Base-by-base conservation (phyloP, 1,284 basidiomycete genomes). In the Fomitopsis palustris region DNA sequence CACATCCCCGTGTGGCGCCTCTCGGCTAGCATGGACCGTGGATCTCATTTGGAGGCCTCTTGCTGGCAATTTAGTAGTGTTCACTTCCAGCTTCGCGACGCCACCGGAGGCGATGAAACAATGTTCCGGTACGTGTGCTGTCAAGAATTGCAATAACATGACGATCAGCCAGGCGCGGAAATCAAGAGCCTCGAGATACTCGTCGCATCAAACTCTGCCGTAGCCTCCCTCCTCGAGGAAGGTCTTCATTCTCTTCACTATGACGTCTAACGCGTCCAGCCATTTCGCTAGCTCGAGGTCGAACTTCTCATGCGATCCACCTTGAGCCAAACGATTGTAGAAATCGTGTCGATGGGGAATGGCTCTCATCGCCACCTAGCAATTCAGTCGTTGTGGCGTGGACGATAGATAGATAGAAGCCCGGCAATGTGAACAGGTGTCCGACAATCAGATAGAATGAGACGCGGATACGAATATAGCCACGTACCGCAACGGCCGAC, bases 351-450 rank as follows among this genome's bases (percentile, higher is more conserved):
- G 89, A 70, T 88, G 86, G 1, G 96, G 96, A 62, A 92, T 96
- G 0, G 96, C 93, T 67, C 92, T 92, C 76, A 99, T 95, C 8
- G 96, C 96, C 58, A 98, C 83, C 93, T 96, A 59, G n/a, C 25
- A 45, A 41, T 38, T 52, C 37, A 54, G 57, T 51, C 42, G 41
- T 10, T 27, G 57, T 58, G 51, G 38, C 27, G 51, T 33, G 16
- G 51, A 47, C 52, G 57, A 58, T 58, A 39, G 39, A 37, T 42
- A 38, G 53, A 55, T 59, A 55, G 57, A 54, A 59, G 57, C 51
- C 29, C 16, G 23, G 33, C 4, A 2, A 23, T 29, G 27, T 23
- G 39, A 37, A 31, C 21, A 35, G 53, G 38, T 25, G 16, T 12
- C 33, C 33, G 35, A 52, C 31, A 38, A 51, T 55, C 31, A 59